Evolutionary conservation across 352 stramenopile genomes (phyloP).

Genomic region (Phytopythium sindhum): DNA sequence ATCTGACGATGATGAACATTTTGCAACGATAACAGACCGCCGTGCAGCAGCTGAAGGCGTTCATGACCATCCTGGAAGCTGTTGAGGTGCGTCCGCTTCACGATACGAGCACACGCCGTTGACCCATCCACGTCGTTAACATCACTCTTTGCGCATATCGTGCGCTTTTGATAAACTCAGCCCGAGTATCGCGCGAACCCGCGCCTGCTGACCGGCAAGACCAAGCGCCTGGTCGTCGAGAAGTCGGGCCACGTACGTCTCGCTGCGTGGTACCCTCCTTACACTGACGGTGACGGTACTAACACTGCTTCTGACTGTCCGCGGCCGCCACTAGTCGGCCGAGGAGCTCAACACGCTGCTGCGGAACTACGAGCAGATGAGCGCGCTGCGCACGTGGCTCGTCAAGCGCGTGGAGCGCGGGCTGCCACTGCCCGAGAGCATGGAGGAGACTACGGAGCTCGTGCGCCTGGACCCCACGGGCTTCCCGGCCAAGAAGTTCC

Average conservation of each 20-base stretch:
- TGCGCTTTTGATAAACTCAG: constrained; percentile 16
- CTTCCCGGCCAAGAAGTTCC: constrained; percentile 83
- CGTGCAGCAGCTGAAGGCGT: constrained; percentile 83
- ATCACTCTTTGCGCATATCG: neutral
- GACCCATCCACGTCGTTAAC: neutral
- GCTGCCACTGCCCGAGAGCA: constrained; percentile 62
- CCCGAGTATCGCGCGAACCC: constrained; percentile 67
- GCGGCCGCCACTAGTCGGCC: constrained; percentile 32
- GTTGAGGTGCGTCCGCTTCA: constrained; percentile 45
- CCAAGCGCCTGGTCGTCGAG: constrained; percentile 79
- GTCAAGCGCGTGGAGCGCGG: constrained; percentile 77
- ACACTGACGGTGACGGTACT: neutral
- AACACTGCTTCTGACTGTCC: neutral
- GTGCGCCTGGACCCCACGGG: constrained; percentile 80
- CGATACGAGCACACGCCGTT: neutral
- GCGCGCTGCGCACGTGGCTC: constrained; percentile 71
- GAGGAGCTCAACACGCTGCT: constrained; percentile 89
- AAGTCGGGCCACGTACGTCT: constrained; percentile 76
- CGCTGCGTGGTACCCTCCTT: neutral
- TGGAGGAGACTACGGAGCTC: constrained; percentile 78
- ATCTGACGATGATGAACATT: neutral
- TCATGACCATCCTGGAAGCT: constrained; percentile 74
- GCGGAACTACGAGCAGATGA: constrained; percentile 80
- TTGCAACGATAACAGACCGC: constrained; percentile 41
- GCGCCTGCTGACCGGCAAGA: constrained; percentile 78